Evolutionary conservation across 2,329 filamentous ascomycete genomes (phyloP), one percentile per base, ranked within the genome.

Genomic region (Blastomyces emzantsi): DNA sequence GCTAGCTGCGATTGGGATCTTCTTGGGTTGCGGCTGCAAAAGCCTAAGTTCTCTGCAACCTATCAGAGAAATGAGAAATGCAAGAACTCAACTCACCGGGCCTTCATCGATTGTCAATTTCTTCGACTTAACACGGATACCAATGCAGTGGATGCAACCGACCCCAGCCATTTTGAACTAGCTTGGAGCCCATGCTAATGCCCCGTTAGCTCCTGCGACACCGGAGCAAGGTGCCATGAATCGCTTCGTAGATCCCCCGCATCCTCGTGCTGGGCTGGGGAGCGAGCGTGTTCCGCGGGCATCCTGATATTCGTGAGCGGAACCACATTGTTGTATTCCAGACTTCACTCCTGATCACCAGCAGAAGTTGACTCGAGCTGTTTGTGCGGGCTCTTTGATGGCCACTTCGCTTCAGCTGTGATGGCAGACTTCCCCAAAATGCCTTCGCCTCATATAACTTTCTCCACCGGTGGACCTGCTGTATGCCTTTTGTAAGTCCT

Each of bases 231-330:
- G 5, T 45, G 43, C 43, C 17, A 70, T 33, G 79, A 78, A 68
- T 74, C 79, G 68, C 81, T 80, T 6, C 81, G 80, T 30, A 79
- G 77, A 67, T 81, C 81, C 72, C 83, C 82, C 0, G 80, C 82
- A 66, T 83, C 82, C 45, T 19, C 6, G 17, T 19, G 19, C 43
- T 47, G 43, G 5, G 9, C 41, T 19, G 17, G 41, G 33, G 9
- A 8, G 6, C 33, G 9, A 36, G 33, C 33, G 33, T 36, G 9
- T 36, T 36, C 33, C 33, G 33, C 33, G 33, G 33, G 33, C 33
- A 1, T 36, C 33, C 7, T 36, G 1, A 36, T 9, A 33, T 5
- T 33, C 4, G 30, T 33, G 30, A 30, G 28, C 28, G 28, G 30
- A 33, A 33, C 30, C 30, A 6, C 30, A 33, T 36, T 36, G 33